Evolutionary conservation across 2,329 filamentous ascomycete species (phyloP), one percentile per base, ranked within the genome.

Genomic region (Endoconidiophora laricicola): DNA sequence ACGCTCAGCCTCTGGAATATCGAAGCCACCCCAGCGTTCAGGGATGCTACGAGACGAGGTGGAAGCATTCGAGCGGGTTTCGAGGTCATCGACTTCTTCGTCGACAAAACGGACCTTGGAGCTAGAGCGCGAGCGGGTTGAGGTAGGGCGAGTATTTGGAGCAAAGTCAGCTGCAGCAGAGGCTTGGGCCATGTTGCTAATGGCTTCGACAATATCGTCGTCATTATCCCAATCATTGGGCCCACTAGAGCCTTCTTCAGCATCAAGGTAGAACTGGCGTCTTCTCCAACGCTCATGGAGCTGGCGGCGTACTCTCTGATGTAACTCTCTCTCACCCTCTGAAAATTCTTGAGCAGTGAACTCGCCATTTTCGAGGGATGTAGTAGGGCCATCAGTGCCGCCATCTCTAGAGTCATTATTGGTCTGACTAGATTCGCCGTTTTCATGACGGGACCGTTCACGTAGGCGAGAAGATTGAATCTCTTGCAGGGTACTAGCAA

Each of bases 91-190:
- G 26, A 42, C 46, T 47, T 79, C 73, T 53, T 84, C 80, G 58
- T 87, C 82, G 44, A 79, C 79, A 58, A 87, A 88, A 23, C 81
- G 76, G 18, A 86, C 82, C 60, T 85, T 86, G 26, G 84, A 88
- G 12, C 81, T 87, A 1, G 84, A 86, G 20, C 82, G 72, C 22
- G 83, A 86, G 41, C 73, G 69, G 51, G 74, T 51, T 12, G 63
- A 50, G 70, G 74, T 20, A 65, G 59, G 60, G 52, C 3, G 61
- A 61, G 16, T 63, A 58, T 40, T 66, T 63, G 1, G 60, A 3
- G 64, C 58, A 20, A 52, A 42, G 41, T 54, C 56, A 3, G 57
- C 57, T 10, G 54, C 46, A 9, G 29, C 18, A 24, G 41, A 43
- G 24, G 44, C 55, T 36, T 53, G 52, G 37, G 56, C 56, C 42